phyloP scores from a whole-genome alignment of 768 basidiomycete genomes.

The Filobasidium wieringae region DNA sequence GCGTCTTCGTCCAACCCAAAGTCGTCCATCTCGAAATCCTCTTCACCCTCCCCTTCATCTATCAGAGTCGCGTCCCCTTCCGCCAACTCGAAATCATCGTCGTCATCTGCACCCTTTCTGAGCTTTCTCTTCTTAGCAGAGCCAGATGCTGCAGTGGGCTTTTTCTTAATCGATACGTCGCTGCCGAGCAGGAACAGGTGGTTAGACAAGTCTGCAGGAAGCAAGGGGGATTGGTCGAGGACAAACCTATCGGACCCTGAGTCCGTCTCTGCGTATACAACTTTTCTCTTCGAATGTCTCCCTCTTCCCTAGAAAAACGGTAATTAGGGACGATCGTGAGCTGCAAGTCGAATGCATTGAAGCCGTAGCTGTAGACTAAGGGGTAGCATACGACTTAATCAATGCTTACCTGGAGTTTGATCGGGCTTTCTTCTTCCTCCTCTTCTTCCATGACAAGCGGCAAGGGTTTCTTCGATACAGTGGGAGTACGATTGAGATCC shows the following conservation, averaged over 20 bases:
- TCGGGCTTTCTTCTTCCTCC: constrained; percentile 22
- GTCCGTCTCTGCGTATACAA: constrained; percentile 30
- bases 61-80: not conserved
- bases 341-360: too few species aligned
- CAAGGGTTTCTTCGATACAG: constrained; percentile 17
- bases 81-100: constrained; percentile 21
- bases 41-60: constrained; percentile 27
- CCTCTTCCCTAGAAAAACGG: constrained; percentile 4
- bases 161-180: not conserved
- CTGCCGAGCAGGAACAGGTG: not conserved
- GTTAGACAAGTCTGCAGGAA: constrained; percentile 15
- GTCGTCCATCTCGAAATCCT: constrained; percentile 31
- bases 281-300: constrained; percentile 20
- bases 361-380: not conserved
- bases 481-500: not conserved
- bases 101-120: constrained; percentile 27
- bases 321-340: not conserved
- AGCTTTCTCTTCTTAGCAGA: constrained; percentile 22
- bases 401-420: constrained; percentile 19
- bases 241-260: not conserved
- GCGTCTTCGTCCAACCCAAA: constrained; percentile 24
- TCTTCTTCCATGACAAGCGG: not conserved
- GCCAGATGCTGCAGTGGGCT: not conserved
- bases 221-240: constrained; percentile 1
- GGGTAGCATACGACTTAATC: not conserved